A percentile compares a stretch with the other conserved stretches of the same genome.
Conservation (phyloP, 805 yeast genomes). For the Starmerella apis region DNA sequence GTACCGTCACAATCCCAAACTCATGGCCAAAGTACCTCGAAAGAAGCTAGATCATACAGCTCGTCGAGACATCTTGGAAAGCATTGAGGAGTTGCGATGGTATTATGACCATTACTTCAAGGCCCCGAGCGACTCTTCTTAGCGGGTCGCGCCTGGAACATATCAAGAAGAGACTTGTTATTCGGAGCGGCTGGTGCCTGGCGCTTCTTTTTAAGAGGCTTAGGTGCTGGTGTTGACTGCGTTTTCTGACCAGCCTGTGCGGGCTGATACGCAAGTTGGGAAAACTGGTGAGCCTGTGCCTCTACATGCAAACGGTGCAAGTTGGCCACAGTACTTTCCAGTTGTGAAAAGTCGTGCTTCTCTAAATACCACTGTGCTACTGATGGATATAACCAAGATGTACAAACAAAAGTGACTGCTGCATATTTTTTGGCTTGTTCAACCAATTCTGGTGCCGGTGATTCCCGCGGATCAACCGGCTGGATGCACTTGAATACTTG, state of each 20-base stretch:
- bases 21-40: constrained; percentile 47
- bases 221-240: constrained; percentile 11
- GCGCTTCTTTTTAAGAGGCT: constrained; percentile 7
- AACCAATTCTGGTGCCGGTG: constrained; percentile 19
- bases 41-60: constrained; percentile 79
- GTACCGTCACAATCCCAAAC: constrained; percentile 58
- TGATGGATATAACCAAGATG: constrained; percentile 23
- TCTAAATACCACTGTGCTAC: constrained; percentile 19
- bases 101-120: constrained; percentile 51
- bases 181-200: constrained; percentile 15
- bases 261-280: constrained; percentile 13
- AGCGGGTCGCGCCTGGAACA: constrained; percentile 27
- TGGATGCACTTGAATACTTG: constrained; percentile 16
- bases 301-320: constrained; percentile 10
- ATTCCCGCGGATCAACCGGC: constrained; percentile 19
- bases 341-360: constrained; percentile 23
- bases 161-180: constrained; percentile 29
- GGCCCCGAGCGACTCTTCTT: constrained; percentile 4
- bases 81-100: constrained; percentile 74
- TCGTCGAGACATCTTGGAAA: constrained; percentile 73
- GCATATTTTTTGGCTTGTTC: constrained; percentile 16
- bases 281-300: constrained; percentile 15
- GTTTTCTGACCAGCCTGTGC: background rate
- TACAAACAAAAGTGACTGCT: constrained; percentile 24
- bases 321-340: constrained; percentile 21